These are phyloP conservation scores for Calycina marina DNA, from an alignment of 2,329 filamentous ascomycete genomes.

Conservation along the genomic window DNA sequence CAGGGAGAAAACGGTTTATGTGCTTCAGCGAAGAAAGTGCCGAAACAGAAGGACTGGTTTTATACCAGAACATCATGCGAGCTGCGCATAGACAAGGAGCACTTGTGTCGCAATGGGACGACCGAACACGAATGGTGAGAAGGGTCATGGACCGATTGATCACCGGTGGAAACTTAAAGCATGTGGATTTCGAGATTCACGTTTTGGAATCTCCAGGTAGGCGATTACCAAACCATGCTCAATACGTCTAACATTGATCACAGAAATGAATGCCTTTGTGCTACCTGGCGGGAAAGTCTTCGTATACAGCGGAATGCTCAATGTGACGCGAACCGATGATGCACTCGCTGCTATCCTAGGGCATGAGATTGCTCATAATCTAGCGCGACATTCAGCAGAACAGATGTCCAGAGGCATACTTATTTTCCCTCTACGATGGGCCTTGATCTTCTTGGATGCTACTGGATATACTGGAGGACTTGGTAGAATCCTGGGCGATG, in stretches of 20 bases:
- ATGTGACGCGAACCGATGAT: constrained; percentile 50
- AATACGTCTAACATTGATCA: not conserved
- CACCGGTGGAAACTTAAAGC: constrained; percentile 46
- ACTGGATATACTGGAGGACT: constrained; percentile 14
- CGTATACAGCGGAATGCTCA: constrained; percentile 59
- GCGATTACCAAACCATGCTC: too few relatives aligned
- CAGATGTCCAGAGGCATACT: constrained; percentile 31
- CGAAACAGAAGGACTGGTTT: constrained; percentile 33
- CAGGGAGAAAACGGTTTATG: constrained; percentile 61
- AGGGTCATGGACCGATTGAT: constrained; percentile 52
- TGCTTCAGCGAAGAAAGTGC: constrained; percentile 42
- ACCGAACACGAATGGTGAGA: constrained; percentile 39
- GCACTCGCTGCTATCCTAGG: constrained; percentile 62
- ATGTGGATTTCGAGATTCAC: constrained; percentile 52
- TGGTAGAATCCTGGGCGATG: constrained; percentile 12
- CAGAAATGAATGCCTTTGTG: constrained; percentile 56
- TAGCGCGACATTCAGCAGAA: constrained; percentile 55
- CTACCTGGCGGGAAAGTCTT: constrained; percentile 70
- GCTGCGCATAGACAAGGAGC: constrained; percentile 31
- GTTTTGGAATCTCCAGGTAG: constrained; percentile 53
- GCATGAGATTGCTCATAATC: constrained; percentile 68
- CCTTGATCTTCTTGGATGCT: constrained; percentile 23
- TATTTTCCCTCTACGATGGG: constrained; percentile 22
- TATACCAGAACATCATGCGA: constrained; percentile 42
- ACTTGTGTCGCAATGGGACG: constrained; percentile 43